Evolutionary conservation across 2,329 filamentous ascomycete genomes (phyloP).

Genomic region (Hypoxylon sp.): DNA sequence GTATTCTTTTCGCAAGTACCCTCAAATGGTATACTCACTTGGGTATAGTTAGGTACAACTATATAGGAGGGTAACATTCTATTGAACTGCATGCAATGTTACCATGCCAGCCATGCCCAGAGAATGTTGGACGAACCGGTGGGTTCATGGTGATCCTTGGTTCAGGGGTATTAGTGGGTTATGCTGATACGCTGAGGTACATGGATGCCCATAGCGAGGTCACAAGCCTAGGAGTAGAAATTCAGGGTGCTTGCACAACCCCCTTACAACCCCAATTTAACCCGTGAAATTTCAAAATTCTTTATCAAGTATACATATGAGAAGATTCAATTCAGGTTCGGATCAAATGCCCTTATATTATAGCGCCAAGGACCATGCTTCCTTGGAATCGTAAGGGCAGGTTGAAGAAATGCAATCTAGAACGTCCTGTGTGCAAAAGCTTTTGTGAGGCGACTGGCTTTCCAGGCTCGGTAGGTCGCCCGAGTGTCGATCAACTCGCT

Average conservation of each 20-base stretch:
- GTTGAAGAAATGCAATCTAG: conserved; percentile 4
- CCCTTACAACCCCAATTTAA: conserved; percentile 4
- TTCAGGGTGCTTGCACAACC: conserved; percentile 3
- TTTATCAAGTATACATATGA: not conserved
- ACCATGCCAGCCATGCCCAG: conserved; percentile 22
- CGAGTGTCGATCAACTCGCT: not conserved
- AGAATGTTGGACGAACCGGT: conserved; percentile 23
- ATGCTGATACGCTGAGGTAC: conserved; percentile 19
- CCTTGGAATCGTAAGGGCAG: not conserved
- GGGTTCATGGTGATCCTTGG: conserved; percentile 16
- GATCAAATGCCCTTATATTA: not conserved
- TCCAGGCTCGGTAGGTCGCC: conserved; percentile 10
- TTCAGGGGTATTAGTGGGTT: conserved; percentile 25
- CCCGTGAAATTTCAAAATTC: not conserved
- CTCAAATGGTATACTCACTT: conserved; percentile 8
- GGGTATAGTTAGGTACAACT: conserved; percentile 21
- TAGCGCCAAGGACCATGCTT: not conserved
- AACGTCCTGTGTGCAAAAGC: not conserved
- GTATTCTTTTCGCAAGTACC: conserved; percentile 9
- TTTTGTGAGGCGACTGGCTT: not conserved
- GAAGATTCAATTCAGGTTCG: conserved; percentile 1
- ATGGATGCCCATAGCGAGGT: conserved; percentile 2
- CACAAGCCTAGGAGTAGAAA: not conserved
- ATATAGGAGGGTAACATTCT: conserved; percentile 15
- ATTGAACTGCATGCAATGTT: conserved; percentile 26